These are phyloP conservation scores for Melastoma candidum DNA, from an alignment of 441 rosid genomes.

Conservation along the genomic window DNA sequence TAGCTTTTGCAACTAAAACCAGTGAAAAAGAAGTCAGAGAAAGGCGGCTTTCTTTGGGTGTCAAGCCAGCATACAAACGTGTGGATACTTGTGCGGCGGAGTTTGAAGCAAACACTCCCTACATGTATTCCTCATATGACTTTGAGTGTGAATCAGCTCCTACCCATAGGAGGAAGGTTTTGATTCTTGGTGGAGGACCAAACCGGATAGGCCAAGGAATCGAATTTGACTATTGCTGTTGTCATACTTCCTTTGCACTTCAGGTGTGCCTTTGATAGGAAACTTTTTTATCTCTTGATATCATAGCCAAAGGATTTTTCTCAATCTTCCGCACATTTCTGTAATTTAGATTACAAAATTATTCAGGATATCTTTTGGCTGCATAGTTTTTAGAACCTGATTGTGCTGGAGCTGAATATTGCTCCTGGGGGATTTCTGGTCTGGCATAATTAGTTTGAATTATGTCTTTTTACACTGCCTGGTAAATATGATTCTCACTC, in stretches of 20 bases:
- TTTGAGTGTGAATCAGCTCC: slow-evolving; percentile 90
- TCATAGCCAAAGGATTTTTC: too few relatives aligned
- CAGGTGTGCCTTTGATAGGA: slow-evolving; percentile 44
- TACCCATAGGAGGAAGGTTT: slow-evolving; percentile 59
- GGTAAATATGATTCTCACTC: neutral
- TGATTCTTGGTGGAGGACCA: slow-evolving; percentile 98
- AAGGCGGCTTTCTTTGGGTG: slow-evolving; percentile 57
- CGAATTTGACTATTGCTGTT: slow-evolving; percentile 97
- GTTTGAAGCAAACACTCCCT: slow-evolving; percentile 93
- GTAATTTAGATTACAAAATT: too few relatives aligned
- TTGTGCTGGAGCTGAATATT: too few relatives aligned
- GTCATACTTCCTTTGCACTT: slow-evolving; percentile 91
- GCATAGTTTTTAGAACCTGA: too few relatives aligned
- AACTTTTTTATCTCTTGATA: too few relatives aligned
- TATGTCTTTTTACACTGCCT: too few relatives aligned
- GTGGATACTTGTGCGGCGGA: slow-evolving; percentile 99
- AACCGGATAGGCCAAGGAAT: slow-evolving; percentile 97
- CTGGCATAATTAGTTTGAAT: too few relatives aligned
- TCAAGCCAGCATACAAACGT: slow-evolving; percentile 76
- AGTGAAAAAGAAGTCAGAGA: slow-evolving; percentile 74
- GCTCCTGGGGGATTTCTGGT: too few relatives aligned
- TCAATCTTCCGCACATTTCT: too few relatives aligned
- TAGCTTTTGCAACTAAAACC: slow-evolving; percentile 80
- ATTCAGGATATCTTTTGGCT: too few relatives aligned
- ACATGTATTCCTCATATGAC: slow-evolving; percentile 98